Base-by-base conservation (phyloP, 306 rosid species). In the Ochetophila trinervis region DNA sequence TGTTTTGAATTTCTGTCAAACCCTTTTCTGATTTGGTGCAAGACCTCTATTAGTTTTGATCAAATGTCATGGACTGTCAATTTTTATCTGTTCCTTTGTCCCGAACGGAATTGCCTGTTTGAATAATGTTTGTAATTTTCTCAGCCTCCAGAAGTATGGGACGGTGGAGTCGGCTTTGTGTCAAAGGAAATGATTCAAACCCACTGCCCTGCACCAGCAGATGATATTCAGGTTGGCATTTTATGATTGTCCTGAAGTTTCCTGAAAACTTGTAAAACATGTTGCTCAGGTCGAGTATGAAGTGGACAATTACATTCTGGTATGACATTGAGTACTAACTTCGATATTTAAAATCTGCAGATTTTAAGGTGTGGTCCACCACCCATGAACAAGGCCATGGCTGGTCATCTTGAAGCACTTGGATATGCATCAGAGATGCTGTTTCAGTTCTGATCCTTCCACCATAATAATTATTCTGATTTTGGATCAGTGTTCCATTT, bases 341-440 rank as follows among this genome's bases (percentile, higher is more conserved):
- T 62, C 36, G 63, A 19, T 47, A 20, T 2, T 48, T 15, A 20
- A 60, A 70, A 57, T 35, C 24, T 80, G 79, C 83, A 93, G 99
- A 76, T 93, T 53, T 69, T 93, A 60, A 81, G 99, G 73, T 93
- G 99, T 13, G 99, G 99, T 11, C 97, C 99, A 2, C 99, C 99
- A 9, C 97, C 97, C 0, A 93, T 93, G 99, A 93, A 93, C 91
- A 93, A 93, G 81, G 99, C 96, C 61, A 90, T 93, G 97, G 86
- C 81, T 35, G 88, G 69, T 68, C 87, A 88, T 76, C 97, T 93
- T 15, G 93, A 90, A 1, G 83, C 81, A 63, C 77, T 93, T 52
- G 90, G 68, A 57, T 93, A 93, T 67, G 40, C 84, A 49, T 68
- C 96, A 23, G 91, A 90, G 67, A 84, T 75, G 88, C 95, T 75